Evolutionary conservation across 352 stramenopile genomes (phyloP), one percentile per base, ranked within the genome.

Genomic region (Pythium plurisporium): DNA sequence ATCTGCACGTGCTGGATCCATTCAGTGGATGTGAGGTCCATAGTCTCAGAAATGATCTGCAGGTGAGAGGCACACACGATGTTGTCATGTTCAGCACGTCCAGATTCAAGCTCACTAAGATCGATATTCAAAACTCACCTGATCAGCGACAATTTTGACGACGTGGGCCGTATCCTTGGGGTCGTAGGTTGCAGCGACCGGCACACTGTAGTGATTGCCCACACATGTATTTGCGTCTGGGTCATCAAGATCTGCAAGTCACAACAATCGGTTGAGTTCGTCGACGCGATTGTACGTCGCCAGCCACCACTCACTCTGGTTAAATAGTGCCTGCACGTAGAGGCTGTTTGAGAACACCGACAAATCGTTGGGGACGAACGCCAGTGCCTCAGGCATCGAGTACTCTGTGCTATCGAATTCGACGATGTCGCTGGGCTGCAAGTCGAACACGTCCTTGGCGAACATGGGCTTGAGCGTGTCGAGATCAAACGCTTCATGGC

Each of bases 371-470:
- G 80, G 80, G 20, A 87, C 74, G 37, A 87, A 91, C 22, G 55
- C 73, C 46, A 91, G 54, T 42, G 80, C 76, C 17, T 81, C 70
- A 0, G 80, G 74, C 27, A 67, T 69, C 33, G 78, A 79, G 64
- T 76, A 91, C 43, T 69, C 72, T 5, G 65, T 76, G 57, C 74
- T 87, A 40, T 89, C 72, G 34, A 91, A 89, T 62, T 82, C 73
- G 40, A 89, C 73, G 26, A 79, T 49, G 29, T 86, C 77, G 1
- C 77, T 72, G 9, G 68, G 70, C 5, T 73, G 65, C 4, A 90
- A 37, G 31, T 86, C 72, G 26, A 79, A 59, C 36, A 91, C 63
- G 42, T 89, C 80, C 41, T 86, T 82, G 31, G 78, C 74, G 49
- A 91, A 88, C 23, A 91, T 55, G 22, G 80, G 78, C 23, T 72